Evolutionary conservation across 2,329 filamentous ascomycete species (phyloP), one percentile per base, ranked within the genome.

Genomic region (Ophiostoma sp.): DNA sequence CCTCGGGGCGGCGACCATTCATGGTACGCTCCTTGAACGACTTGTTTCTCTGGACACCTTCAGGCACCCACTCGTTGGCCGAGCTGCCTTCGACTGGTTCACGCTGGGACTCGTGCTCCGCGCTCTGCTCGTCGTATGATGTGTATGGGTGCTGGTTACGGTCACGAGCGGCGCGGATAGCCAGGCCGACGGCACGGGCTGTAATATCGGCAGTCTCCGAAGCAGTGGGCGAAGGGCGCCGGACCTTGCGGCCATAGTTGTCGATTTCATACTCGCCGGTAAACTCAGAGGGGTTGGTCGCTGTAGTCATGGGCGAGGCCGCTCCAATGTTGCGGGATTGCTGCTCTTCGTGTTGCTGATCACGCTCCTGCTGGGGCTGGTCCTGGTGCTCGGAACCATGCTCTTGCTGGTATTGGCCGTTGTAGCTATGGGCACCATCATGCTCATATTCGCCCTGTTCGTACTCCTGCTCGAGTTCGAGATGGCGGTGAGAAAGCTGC

Each of bases 21-120:
- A 84, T 80, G 1, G 86, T 85, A 44, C 87, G 84, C 73, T 89
- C 85, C 76, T 88, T 89, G 78, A 89, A 89, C 0, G 87, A 89
- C 74, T 83, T 84, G 74, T 88, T 86, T 69, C 86, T 79, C 66
- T 81, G 80, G 11, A 87, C 84, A 16, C 85, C 85, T 8, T 79
- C 83, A 4, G 79, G 78, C 55, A 79, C 74, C 68, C 78, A 82
- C n/a, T 79, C 77, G 8, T 64, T 40, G 7, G 62, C 44, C 36
- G 45, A 3, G 18, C n/a, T 18, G 64, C 42, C 8, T 18, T 60
- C n/a, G 16, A 7, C 7, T n/a, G 49, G 14, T 41, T 68, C 18
- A 49, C 62, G 18, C 67, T 65, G 42, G 47, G 55, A 60, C 58
- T 52, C n/a, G 38, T 60, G 64, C 11, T 41, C 63, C 4, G 41